Base-by-base conservation (phyloP, 78 protist species). In the Dictyostelium citrinum region DNA sequence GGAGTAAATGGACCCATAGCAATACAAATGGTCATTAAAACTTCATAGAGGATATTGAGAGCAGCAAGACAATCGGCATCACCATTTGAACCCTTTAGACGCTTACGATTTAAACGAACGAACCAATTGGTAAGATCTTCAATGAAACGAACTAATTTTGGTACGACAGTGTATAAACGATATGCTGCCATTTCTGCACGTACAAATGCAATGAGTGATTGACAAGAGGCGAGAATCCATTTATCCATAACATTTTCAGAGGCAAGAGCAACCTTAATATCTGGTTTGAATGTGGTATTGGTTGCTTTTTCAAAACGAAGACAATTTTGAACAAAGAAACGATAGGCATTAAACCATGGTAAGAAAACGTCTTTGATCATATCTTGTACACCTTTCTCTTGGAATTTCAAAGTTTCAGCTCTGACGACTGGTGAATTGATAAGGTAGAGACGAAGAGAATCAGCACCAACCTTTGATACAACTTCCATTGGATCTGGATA, bases 1-100 rank as follows among this genome's bases (percentile, higher is more conserved):
- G 99, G 99, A 10, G 99, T 99, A 98, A 99, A 97, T 55, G 99
- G 99, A 17, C 99, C 99, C 99, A 99, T 97, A 60, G 97, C 70
- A 68, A 41, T 33, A 82, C 85, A 33, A 81, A 98, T 70, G 37
- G 95, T 95, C 84, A 97, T 12, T n/a, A 98, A 81, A 16, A 98
- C 98, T 81, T 97, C 96, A 68, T 51, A 96, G 70, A 98, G 97
- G 17, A 97, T 93, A 16, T 72, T n/a, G 51, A 98, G 81, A 2
- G 99, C 22, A 64, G 5, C 9, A 12, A 17, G 20, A 35, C 82
- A 37, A 68, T 98, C 98, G 1, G 96, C 97, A 24, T 41, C 72
- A 27, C 92, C 93, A 1, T 24, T 72, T 29, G 71, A 82, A 55
- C 98, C 97, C 96, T 96, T 77, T 84, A 88, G 68, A 12, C 95